Base-by-base conservation (phyloP, 805 yeast genomes). In the Teunomyces tritomae region DNA sequence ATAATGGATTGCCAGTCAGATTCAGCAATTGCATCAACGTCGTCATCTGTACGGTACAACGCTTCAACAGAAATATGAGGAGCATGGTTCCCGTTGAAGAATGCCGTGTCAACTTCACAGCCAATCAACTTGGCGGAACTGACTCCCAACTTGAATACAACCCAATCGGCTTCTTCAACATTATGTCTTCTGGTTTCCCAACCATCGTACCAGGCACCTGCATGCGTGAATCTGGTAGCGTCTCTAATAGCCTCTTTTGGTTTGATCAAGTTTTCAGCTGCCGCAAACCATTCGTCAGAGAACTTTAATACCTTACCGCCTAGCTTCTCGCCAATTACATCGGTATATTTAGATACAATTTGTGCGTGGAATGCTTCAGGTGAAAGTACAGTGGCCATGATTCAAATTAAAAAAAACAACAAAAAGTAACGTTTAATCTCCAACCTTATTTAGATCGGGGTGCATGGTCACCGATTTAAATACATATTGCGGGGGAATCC, bases 131-230 rank as follows among this genome's bases (percentile, higher is more conserved):
- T 76, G 1, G 97, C 97, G 27, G 86, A 76, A 2, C 87, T 73
- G 16, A 91, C 97, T 14, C 98, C 98, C 64, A 89, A 74, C 62
- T 81, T 79, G 64, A 91, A 69, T 27, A 88, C 73, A 14, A 88
- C 97, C 89, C 94, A 92, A 63, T 92, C 99, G 36, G 87, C 86
- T 47, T 82, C 89, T 47, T 75, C 87, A 1, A 81, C 70, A 66
- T 92, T 92, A 74, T 92, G 99, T 68, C 99, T 79, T 64, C 97
- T 78, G 9, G 98, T 92, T 68, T 92, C 98, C 98, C 98, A 92
- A 17, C 99, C 99, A 57, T 92, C 99, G 63, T 89, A 92, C 97
- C 97, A 92, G 3, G 96, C 96, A 44, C 98, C 98, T 3, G 91
- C 80, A 50, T 79, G 86, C 2, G 84, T 81, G 65, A 89, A 91